A percentile compares a stretch with the other conserved stretches of the same genome.
phyloP scores from a whole-genome alignment of 225 moss, liverwort and hornwort genomes.

The Sphagnum tenellum region DNA sequence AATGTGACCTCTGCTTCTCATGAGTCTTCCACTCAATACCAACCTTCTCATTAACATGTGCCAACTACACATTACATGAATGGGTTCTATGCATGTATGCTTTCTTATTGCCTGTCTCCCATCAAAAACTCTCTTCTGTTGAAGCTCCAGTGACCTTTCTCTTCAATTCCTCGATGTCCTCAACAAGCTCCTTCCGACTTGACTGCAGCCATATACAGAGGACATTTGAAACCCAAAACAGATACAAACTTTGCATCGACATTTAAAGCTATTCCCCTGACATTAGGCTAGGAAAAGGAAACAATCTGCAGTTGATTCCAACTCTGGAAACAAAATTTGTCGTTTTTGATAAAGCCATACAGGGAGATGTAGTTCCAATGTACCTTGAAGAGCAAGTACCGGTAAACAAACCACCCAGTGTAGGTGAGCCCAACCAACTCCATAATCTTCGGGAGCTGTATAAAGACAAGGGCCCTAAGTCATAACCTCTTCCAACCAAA shows the following conservation, averaged over 20 bases:
- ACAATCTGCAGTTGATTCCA: too few relatives aligned
- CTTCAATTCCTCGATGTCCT: slow-evolving; percentile 78
- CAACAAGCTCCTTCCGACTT: slow-evolving; percentile 71
- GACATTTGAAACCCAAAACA: slow-evolving; percentile 7
- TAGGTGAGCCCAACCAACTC: slow-evolving; percentile 78
- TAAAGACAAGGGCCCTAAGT: neutral
- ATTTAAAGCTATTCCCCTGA: neutral
- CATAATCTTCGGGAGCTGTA: slow-evolving; percentile 71
- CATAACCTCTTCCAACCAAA: neutral
- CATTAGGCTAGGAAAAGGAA: neutral
- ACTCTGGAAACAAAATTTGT: neutral
- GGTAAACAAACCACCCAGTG: slow-evolving; percentile 81
- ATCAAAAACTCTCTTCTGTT: slow-evolving; percentile 11
- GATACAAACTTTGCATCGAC: neutral
- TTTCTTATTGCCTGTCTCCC: neutral
- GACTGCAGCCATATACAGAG: slow-evolving; percentile 21
- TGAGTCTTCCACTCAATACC: neutral
- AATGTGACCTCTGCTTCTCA: too few relatives aligned
- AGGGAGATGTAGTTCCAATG: slow-evolving; percentile 5
- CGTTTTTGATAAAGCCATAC: neutral
- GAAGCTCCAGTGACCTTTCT: slow-evolving; percentile 65
- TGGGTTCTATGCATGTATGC: neutral
- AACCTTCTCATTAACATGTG: slow-evolving; percentile 7
- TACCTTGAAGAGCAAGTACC: slow-evolving; percentile 78
- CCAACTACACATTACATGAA: slow-evolving; percentile 7